These are phyloP conservation scores for Ceriops decandra DNA, from an alignment of 345 rosid genomes.

Conservation along the genomic window DNA sequence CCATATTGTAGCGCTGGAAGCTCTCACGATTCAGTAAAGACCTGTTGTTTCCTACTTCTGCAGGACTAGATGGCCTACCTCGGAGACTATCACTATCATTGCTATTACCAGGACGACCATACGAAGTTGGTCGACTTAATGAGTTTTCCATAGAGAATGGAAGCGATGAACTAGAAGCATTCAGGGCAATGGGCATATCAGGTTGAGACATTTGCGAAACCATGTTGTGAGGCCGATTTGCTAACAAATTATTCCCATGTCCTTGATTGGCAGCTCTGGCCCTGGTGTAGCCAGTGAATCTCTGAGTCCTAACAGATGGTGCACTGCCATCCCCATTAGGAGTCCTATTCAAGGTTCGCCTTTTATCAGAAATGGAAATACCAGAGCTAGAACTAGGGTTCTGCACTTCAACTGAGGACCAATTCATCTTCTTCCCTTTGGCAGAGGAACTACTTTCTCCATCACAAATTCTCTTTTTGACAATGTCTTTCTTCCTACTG, in stretches of 20 bases:
- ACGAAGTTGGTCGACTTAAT: constrained; percentile 8
- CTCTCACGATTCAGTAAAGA: constrained; percentile 48
- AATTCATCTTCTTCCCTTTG: constrained; percentile 53
- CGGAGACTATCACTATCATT: constrained; percentile 40
- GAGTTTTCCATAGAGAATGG: constrained; percentile 36
- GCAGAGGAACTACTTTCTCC: constrained; percentile 67
- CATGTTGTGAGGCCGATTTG: constrained; percentile 27
- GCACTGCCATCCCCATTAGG: constrained; percentile 39
- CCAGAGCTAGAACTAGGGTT: constrained; percentile 41
- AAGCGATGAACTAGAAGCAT: constrained; percentile 34
- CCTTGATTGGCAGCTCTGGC: constrained; percentile 46
- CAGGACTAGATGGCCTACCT: constrained; percentile 53
- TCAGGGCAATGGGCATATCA: constrained; percentile 32
- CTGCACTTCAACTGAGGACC: constrained; percentile 39
- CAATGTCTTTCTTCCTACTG: constrained; percentile 36
- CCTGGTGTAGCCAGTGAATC: constrained; percentile 34
- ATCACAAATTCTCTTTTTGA: constrained; percentile 48
- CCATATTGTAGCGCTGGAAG: constrained; percentile 58
- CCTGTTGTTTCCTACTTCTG: constrained; percentile 41
- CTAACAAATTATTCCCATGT: constrained; percentile 35
- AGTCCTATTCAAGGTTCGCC: constrained; percentile 48
- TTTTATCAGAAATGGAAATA: constrained; percentile 51
- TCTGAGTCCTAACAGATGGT: constrained; percentile 52
- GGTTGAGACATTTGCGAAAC: constrained; percentile 40
- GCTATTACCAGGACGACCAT: constrained; percentile 20